Conservation (phyloP, 2,329 filamentous ascomycete species). For the Fusarium algeriense region DNA sequence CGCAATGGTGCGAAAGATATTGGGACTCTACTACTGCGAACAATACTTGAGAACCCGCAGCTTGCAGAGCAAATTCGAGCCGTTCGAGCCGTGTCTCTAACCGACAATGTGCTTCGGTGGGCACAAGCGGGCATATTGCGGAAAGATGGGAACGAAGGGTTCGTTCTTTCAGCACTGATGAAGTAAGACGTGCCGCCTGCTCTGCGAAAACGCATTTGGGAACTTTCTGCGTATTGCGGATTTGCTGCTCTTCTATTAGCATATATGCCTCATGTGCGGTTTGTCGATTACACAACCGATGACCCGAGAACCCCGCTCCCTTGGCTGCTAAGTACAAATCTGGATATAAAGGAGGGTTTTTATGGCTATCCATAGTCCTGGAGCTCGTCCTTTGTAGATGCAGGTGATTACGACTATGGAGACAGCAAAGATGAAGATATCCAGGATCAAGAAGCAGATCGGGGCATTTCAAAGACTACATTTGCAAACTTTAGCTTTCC, state of each 20-base stretch:
- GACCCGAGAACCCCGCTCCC: accelerated
- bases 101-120: neutral
- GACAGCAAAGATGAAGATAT: neutral
- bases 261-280: neutral
- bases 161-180: neutral
- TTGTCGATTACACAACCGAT: neutral
- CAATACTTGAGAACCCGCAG: neutral
- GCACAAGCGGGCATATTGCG: neutral
- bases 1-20: neutral
- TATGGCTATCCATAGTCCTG: too few species aligned
- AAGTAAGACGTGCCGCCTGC: neutral
- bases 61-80: neutral
- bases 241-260: constrained; percentile 1
- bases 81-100: neutral
- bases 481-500: neutral
- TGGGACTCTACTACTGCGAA: neutral
- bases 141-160: accelerated
- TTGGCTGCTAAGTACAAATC: constrained; percentile 1
- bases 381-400: too few species aligned
- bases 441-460: neutral
- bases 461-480: accelerated
- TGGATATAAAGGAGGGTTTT: neutral
- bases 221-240: accelerated
- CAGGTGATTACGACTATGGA: too few species aligned
- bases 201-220: neutral